phyloP scores from a whole-genome alignment of 305 asterid genomes.

The Solanum aculeatissimum region DNA sequence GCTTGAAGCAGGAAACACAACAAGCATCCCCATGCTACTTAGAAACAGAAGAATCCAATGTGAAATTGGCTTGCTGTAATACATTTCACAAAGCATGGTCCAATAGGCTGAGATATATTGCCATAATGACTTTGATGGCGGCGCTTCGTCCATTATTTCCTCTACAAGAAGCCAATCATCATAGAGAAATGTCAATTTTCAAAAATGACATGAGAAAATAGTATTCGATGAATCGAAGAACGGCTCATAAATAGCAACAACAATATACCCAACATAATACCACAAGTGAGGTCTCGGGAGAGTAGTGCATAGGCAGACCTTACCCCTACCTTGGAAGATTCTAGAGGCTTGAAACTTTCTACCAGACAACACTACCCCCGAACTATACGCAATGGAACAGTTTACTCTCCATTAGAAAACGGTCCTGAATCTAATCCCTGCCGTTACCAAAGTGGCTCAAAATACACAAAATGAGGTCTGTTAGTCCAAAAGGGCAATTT shows the following conservation, averaged over 20 bases:
- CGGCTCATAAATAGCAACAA: neutral
- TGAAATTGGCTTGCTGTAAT: constrained; percentile 47
- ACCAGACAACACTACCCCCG: neutral
- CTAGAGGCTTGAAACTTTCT: neutral
- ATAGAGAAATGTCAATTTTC: neutral
- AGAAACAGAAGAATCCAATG: constrained; percentile 68
- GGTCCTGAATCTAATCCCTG: neutral
- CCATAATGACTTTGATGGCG: constrained; percentile 15
- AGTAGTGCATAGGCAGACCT: neutral
- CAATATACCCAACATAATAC: neutral
- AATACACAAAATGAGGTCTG: neutral
- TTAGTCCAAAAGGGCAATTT: neutral
- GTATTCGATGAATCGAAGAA: neutral
- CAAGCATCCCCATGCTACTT: constrained; percentile 62
- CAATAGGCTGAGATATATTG: constrained; percentile 20
- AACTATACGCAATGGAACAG: neutral
- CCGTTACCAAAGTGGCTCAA: neutral
- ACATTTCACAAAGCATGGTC: constrained; percentile 20
- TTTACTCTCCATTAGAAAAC: neutral
- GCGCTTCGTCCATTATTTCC: constrained; percentile 23
- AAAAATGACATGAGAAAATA: neutral
- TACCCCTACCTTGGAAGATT: neutral
- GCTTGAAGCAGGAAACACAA: constrained; percentile 76
- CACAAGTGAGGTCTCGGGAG: neutral
- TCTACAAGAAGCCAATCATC: neutral